phyloP scores from a whole-genome alignment of 2,329 filamentous ascomycete species.

The Neocatenulostroma microsporum region DNA sequence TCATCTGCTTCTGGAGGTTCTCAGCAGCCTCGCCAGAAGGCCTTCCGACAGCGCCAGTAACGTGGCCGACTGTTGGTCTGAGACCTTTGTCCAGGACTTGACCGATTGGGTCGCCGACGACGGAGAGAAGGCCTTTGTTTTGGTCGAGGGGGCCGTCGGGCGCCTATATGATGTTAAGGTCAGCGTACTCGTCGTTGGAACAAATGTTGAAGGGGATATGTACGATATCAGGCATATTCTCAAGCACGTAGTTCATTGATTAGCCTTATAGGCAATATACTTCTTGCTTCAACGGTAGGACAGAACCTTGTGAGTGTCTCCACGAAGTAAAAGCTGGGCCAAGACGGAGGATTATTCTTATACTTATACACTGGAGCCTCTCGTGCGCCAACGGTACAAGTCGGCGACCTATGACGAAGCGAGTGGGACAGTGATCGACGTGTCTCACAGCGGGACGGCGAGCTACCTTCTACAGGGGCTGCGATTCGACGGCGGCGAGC shows the following conservation, averaged over 20 bases:
- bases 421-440: neutral
- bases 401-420: slow-evolving; percentile 1
- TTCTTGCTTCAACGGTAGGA: neutral
- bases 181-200: too few relatives aligned
- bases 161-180: too few relatives aligned
- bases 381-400: slow-evolving; percentile 3
- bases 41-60: slow-evolving; percentile 23
- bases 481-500: slow-evolving; percentile 4
- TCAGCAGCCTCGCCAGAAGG: slow-evolving; percentile 24
- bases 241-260: neutral
- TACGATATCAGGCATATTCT: slow-evolving; percentile 20
- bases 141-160: slow-evolving; percentile 21
- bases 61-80: slow-evolving; percentile 23
- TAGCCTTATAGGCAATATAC: neutral
- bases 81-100: slow-evolving; percentile 26
- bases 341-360: too few relatives aligned
- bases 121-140: slow-evolving; percentile 23
- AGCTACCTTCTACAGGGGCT: neutral
- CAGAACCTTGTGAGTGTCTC: too few relatives aligned
- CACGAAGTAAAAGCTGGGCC: too few relatives aligned
- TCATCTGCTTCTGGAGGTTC: slow-evolving; percentile 18
- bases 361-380: too few relatives aligned
- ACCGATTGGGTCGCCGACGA: slow-evolving; percentile 28
- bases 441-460: slow-evolving; percentile 2
- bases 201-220: too few relatives aligned